These are phyloP conservation scores for Cyberlindnera euphorbiiphila DNA, from an alignment of 805 yeast species.

Conservation along the genomic window DNA sequence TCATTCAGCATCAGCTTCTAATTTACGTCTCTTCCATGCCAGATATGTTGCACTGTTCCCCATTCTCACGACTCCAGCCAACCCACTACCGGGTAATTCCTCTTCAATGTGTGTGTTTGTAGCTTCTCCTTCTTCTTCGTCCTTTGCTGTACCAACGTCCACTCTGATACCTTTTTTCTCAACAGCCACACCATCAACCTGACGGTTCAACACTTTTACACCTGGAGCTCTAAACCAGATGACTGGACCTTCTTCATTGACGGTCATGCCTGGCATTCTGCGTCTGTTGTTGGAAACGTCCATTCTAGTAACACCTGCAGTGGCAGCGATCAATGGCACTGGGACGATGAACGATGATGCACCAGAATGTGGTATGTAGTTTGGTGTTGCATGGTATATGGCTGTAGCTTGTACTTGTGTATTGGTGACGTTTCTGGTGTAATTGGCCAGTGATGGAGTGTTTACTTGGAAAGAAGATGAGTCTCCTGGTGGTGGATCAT, in stretches of 20 bases:
- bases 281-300: conserved; percentile 32
- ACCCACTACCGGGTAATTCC: conserved; percentile 26
- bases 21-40: conserved; percentile 45
- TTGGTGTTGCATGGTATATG: conserved; percentile 27
- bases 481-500: conserved; percentile 33
- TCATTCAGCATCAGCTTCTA: conserved; percentile 2
- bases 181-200: conserved; percentile 22
- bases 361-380: conserved; percentile 23
- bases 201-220: conserved; percentile 39
- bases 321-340: conserved; percentile 13
- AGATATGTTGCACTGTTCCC: conserved; percentile 76
- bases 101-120: conserved; percentile 5
- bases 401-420: conserved; percentile 11
- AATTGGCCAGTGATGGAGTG: conserved; percentile 21
- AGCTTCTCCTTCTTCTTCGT: conserved; percentile 18
- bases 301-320: conserved; percentile 29
- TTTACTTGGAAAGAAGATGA: conserved; percentile 13
- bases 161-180: conserved; percentile 5
- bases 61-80: conserved; percentile 34
- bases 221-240: conserved; percentile 74
- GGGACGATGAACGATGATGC: conserved; percentile 35
- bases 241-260: conserved; percentile 35
- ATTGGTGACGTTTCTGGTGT: conserved; percentile 21
- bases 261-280: conserved; percentile 23
- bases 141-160: not conserved